Evolutionary conservation across 345 rosid species (phyloP).

Genomic region (Psidium friedrichsthalianum): DNA sequence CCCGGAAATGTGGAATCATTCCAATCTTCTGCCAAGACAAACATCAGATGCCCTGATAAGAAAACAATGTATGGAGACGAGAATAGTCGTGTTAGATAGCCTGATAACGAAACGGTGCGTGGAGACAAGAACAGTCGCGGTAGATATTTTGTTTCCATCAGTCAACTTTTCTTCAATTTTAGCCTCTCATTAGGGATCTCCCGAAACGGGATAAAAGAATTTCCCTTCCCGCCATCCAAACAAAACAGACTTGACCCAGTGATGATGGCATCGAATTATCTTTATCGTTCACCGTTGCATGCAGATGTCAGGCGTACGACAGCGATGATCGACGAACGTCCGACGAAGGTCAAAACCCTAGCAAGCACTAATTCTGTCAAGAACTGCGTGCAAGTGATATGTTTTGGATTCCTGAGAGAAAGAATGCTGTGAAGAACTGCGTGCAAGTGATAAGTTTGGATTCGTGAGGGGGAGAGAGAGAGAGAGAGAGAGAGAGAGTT

Average conservation of each 20-base stretch:
- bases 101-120: not conserved
- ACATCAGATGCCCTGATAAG: not conserved
- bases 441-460: not conserved
- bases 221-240: not conserved
- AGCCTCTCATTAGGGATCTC: not conserved
- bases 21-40: not conserved
- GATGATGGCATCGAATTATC: not conserved
- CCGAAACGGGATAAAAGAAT: not conserved
- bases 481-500: not conserved
- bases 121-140: not conserved
- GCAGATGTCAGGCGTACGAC: not conserved
- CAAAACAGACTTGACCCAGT: not conserved
- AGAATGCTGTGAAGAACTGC: not conserved
- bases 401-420: not conserved
- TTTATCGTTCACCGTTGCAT: not conserved
- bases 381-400: not conserved
- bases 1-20: not conserved
- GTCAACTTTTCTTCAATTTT: not conserved
- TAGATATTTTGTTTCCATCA: not conserved
- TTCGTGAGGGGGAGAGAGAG: not conserved
- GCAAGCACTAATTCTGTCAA: not conserved
- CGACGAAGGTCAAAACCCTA: not conserved
- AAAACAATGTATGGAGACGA: not conserved
- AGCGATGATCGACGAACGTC: not conserved
- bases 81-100: not conserved